Percentiles rank a stretch among this genome's conserved stretches.
Evolutionary conservation across 1,284 basidiomycete species (phyloP).

Genomic region (Puccinia triticina): DNA sequence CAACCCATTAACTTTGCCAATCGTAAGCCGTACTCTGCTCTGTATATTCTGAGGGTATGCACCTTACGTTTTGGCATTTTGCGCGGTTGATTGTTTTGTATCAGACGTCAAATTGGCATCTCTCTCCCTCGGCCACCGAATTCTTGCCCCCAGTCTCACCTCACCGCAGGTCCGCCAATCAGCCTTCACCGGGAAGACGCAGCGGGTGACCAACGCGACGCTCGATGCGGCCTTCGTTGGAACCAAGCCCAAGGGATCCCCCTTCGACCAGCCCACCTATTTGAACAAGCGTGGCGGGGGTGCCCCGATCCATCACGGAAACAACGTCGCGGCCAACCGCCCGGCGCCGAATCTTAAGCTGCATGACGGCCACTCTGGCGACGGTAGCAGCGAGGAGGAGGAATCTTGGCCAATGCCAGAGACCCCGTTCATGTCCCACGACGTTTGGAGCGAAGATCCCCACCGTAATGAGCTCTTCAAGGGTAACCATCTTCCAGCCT

Average conservation of each 20-base stretch:
- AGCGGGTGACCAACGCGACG: not conserved
- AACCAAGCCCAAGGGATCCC: constrained; percentile 6
- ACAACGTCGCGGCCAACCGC: not conserved
- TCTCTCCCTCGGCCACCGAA: constrained; percentile 22
- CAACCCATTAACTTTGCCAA: constrained; percentile 16
- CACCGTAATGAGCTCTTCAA: constrained; percentile 15
- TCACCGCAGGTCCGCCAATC: not conserved
- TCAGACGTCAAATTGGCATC: constrained; percentile 16
- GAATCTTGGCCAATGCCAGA: constrained; percentile 49
- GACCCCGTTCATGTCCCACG: constrained; percentile 42
- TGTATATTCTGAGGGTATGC: not conserved
- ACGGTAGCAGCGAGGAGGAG: constrained; percentile 48
- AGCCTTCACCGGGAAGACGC: not conserved
- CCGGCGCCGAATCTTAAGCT: constrained; percentile 4
- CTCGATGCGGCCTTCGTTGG: not conserved
- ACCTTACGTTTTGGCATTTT: not conserved
- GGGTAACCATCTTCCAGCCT: not conserved
- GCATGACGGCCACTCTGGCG: constrained; percentile 41
- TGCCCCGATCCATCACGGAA: not conserved
- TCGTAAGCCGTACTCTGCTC: not conserved
- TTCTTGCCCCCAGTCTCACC: not conserved
- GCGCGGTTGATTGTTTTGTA: not conserved
- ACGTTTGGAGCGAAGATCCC: constrained; percentile 22
- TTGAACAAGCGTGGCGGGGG: constrained; percentile 11
- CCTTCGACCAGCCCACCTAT: constrained; percentile 24